Evolutionary conservation across 805 yeast genomes (phyloP).

Genomic region (Ogataea allantospora): DNA sequence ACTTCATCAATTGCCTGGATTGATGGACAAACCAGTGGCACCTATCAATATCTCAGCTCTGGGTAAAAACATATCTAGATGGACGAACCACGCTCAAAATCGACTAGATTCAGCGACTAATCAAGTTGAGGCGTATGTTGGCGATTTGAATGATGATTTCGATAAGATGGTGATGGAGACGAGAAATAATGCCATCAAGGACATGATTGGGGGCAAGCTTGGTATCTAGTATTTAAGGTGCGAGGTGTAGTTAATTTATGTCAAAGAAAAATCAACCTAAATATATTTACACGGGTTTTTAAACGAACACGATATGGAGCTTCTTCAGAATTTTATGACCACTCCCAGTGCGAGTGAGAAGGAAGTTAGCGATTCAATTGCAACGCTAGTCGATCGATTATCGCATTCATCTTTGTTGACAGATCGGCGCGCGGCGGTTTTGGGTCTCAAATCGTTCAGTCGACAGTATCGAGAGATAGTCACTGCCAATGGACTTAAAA

Average conservation of each 20-base stretch:
- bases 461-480: conserved; percentile 88
- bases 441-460: conserved; percentile 84
- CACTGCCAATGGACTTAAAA: conserved; percentile 79
- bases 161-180: conserved; percentile 31
- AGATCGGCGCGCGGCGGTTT: conserved; percentile 88
- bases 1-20: conserved; percentile 29
- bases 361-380: conserved; percentile 74
- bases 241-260: conserved; percentile 3
- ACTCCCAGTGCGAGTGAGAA: conserved; percentile 34
- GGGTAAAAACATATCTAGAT: conserved; percentile 19
- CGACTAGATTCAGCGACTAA: conserved; percentile 25
- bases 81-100: conserved; percentile 24
- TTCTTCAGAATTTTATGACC: conserved; percentile 35
- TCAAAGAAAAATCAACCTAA: conserved; percentile 6
- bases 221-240: conserved; percentile 16
- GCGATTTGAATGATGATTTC: conserved; percentile 31
- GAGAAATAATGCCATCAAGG: conserved; percentile 30
- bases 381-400: conserved; percentile 84
- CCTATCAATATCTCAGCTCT: conserved; percentile 13
- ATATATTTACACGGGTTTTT: conserved; percentile 1
- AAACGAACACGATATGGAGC: conserved; percentile 28
- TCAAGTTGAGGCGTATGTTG: conserved; percentile 27
- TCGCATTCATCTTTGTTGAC: conserved; percentile 76
- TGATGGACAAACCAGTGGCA: conserved; percentile 19
- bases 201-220: conserved; percentile 25